Base-by-base conservation (phyloP, 305 asterid genomes). In the Fraxinus baroniana region DNA sequence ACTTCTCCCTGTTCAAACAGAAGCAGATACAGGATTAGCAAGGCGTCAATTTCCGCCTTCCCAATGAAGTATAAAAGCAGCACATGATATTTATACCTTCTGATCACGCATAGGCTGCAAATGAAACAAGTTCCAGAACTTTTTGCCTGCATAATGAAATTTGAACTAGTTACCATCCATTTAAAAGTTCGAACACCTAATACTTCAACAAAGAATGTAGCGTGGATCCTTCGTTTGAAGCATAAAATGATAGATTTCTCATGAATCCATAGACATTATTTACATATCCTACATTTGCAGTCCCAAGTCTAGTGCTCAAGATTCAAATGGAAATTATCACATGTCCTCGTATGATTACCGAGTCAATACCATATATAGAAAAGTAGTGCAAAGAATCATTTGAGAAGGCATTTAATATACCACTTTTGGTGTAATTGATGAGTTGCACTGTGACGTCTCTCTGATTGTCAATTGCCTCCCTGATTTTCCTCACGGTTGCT, bases 81-180 rank as follows among this genome's bases (percentile, higher is more conserved):
- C 22, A 32, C 41, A 30, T 41, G 80, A 77, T 66, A 79, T 22
- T 66, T 22, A 20, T 85, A 95, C 99, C 99, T 92, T 96, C 72
- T 96, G 99, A 84, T 96, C 99, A 89, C 99, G 98, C 99, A 96
- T 96, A 85, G 99, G 99, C 90, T 96, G 99, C 79, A 96, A 90
- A 89, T 96, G 99, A 86, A 96, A 96, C 89, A 96, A 90, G 80
- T 96, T 96, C 99, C 99, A 96, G 88, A 96, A 96, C 88, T 96
- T 96, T 74, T 96, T 96, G 82, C 99, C 99, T 95, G 80, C 26
- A 80, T 73, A 10, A 30, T 70, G 75, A 70, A 30, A 70, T 30
- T 70, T 70, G 75, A 70, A 30, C 75, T 12, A 13, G 20, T 70
- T 13, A 70, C 10, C 41, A 70, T 70, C 3, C 10, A 70, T 28